Evolutionary conservation across 179 eudicot genomes (phyloP).

Genomic region (Spinacia oleracea): DNA sequence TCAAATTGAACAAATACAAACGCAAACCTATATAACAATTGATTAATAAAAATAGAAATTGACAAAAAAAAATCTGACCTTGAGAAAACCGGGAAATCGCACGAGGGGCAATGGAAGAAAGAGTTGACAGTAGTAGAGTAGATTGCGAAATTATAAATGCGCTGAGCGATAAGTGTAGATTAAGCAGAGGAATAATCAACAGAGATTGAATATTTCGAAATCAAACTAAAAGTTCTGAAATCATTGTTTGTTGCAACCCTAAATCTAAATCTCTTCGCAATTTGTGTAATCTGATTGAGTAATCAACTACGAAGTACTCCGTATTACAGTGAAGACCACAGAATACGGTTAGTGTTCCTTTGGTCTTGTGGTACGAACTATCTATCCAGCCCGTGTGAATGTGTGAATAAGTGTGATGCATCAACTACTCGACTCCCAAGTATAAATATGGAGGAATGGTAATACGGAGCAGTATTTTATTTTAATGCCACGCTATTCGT

Average conservation of each 20-base stretch:
- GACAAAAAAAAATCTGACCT: not conserved
- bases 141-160: no score
- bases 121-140: no score
- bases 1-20: not conserved
- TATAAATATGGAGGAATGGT: no score
- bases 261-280: not conserved
- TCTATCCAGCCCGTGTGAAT: no score
- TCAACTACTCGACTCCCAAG: no score
- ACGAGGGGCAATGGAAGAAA: no score
- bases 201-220: not conserved
- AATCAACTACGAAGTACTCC: no score
- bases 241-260: not conserved
- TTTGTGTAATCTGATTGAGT: not conserved
- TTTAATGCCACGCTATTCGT: no score
- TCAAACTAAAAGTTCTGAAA: not conserved
- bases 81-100: not conserved
- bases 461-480: no score
- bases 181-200: not conserved
- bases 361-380: no score
- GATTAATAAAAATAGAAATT: not conserved
- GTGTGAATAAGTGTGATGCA: no score
- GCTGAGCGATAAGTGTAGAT: no score
- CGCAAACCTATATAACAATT: not conserved
- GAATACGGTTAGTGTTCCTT: not conserved
- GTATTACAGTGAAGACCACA: not conserved